A percentile compares a stretch with the other conserved stretches of the same genome.
phyloP scores from a whole-genome alignment of 1,139 yeast species.

The Schwanniomyces etchellsii region DNA sequence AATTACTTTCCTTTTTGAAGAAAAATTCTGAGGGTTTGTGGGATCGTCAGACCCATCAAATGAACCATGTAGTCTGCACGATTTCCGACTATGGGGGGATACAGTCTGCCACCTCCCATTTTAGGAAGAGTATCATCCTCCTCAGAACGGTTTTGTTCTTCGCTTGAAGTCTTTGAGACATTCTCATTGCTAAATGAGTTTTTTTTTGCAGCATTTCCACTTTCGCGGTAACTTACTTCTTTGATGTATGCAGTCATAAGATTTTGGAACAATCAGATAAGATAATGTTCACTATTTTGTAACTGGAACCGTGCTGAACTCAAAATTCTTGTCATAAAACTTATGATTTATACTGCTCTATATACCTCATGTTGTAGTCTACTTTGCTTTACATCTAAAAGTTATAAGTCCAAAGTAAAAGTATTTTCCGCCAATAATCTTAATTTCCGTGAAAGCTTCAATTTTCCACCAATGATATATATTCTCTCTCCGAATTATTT shows the following conservation, averaged over 20 bases:
- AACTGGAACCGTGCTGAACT: background rate
- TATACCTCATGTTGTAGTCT: background rate
- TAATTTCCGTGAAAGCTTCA: background rate
- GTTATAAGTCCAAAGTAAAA: background rate
- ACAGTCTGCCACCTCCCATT: constrained; percentile 36
- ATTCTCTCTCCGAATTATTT: background rate
- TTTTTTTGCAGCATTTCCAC: background rate
- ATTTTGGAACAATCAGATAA: background rate
- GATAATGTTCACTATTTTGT: background rate
- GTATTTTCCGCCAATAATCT: constrained; percentile 1
- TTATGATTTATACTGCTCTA: background rate
- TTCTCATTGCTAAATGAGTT: constrained; percentile 1
- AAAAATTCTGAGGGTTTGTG: constrained; percentile 43
- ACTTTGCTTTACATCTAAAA: background rate
- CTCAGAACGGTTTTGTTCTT: constrained; percentile 1
- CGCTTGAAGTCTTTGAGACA: background rate
- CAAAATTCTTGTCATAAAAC: background rate
- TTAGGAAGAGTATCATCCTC: constrained; percentile 20
- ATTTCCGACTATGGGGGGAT: constrained; percentile 31
- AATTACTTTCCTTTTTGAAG: constrained; percentile 19
- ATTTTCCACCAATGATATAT: constrained; percentile 1
- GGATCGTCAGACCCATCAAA: constrained; percentile 51
- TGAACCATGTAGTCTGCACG: constrained; percentile 29
- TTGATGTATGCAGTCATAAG: background rate
- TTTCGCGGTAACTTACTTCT: background rate